Evolutionary conservation across 2,329 filamentous ascomycete species (phyloP).

Genomic region (Grosmannia serpens): DNA sequence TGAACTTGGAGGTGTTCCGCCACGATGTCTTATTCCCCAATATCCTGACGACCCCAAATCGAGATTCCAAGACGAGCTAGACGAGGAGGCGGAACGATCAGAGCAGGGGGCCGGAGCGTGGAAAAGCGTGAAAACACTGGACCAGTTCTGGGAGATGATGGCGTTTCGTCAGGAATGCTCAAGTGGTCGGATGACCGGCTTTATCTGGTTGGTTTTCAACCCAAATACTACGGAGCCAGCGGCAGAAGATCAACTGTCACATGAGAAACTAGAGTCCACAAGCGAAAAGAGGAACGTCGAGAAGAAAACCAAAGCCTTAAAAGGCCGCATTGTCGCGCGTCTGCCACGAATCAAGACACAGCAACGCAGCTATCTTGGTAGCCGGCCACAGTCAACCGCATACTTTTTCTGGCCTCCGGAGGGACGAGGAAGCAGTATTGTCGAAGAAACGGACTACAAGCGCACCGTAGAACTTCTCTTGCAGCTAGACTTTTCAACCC

Average conservation of each 20-base stretch:
- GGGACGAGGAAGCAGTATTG: conserved; percentile 51
- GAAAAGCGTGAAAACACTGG: conserved; percentile 71
- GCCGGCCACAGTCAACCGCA: conserved; percentile 39
- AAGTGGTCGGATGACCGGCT: conserved; percentile 81
- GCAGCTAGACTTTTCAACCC: conserved; percentile 60
- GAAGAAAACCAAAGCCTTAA: conserved; percentile 37
- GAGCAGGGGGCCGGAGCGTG: conserved; percentile 55
- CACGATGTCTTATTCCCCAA: conserved; percentile 73
- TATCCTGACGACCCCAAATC: conserved; percentile 95
- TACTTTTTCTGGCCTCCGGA: conserved; percentile 56
- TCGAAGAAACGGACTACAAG: conserved; percentile 54
- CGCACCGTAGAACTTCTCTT: conserved; percentile 58
- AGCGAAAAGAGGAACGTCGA: conserved; percentile 26
- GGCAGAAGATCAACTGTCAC: background rate
- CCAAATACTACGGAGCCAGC: conserved; percentile 18
- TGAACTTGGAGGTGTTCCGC: conserved; percentile 49
- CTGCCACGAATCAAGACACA: conserved; percentile 54
- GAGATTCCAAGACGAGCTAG: conserved; percentile 76
- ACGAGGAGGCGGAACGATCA: conserved; percentile 62
- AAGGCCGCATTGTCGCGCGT: conserved; percentile 51
- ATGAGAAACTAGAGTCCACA: conserved; percentile 6
- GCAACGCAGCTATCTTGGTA: conserved; percentile 35
- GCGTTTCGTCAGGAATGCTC: conserved; percentile 92
- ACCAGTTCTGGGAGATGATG: conserved; percentile 99
- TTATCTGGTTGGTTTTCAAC: conserved; percentile 85